Percentiles rank a stretch among this genome's conserved stretches.
These are phyloP conservation scores for Alternaria consortialis DNA, from an alignment of 2,329 filamentous ascomycete species.

Conservation along the genomic window DNA sequence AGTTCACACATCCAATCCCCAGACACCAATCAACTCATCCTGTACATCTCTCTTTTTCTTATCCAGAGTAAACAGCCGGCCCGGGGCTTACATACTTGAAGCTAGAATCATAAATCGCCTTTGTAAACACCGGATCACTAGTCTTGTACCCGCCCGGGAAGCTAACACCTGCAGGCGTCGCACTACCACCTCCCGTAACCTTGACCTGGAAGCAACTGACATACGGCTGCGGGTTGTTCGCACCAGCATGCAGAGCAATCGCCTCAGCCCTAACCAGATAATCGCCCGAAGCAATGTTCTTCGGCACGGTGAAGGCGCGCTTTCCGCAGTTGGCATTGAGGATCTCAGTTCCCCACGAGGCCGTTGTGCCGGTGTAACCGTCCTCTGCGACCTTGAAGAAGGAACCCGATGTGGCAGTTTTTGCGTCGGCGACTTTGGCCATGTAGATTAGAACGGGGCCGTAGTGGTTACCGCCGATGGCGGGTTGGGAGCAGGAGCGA, in stretches of 20 bases:
- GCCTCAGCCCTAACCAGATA: slow-evolving; percentile 49
- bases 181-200: slow-evolving; percentile 47
- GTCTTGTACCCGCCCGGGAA: slow-evolving; percentile 49
- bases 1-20: background rate
- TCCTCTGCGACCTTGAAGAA: slow-evolving; percentile 53
- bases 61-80: slow-evolving; percentile 46
- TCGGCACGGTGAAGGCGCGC: slow-evolving; percentile 48
- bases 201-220: slow-evolving; percentile 52
- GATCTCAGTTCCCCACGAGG: slow-evolving; percentile 50
- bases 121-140: slow-evolving; percentile 45
- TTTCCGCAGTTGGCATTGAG: slow-evolving; percentile 52
- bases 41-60: background rate
- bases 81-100: slow-evolving; percentile 50
- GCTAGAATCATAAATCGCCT: slow-evolving; percentile 44
- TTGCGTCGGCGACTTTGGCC: slow-evolving; percentile 50
- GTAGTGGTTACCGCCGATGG: slow-evolving; percentile 52
- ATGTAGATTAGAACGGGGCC: slow-evolving; percentile 51
- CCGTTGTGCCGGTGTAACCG: slow-evolving; percentile 47
- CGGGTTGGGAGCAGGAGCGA: slow-evolving; percentile 42
- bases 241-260: slow-evolving; percentile 48
- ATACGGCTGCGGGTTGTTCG: slow-evolving; percentile 44
- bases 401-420: slow-evolving; percentile 39
- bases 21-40: background rate
- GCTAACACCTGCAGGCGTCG: slow-evolving; percentile 43
- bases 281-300: slow-evolving; percentile 42